phyloP scores from a whole-genome alignment of 495 filamentous ascomycete species.

The Penicillium coffeae region DNA sequence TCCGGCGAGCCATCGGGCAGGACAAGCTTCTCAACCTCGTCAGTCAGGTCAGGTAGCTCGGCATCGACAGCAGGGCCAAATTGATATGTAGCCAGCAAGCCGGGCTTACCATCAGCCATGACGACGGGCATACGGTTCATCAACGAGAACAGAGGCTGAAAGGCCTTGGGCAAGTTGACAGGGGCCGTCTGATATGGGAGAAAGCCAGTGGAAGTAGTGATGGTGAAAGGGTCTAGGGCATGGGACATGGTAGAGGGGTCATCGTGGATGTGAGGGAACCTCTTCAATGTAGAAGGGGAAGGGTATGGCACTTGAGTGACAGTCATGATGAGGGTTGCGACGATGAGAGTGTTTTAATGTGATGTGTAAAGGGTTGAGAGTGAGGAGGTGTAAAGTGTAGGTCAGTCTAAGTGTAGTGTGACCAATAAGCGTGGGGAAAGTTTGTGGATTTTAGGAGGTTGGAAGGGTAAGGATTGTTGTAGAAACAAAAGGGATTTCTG shows the following conservation, averaged over 20 bases:
- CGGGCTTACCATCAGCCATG: slow-evolving; percentile 63
- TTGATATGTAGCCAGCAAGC: slow-evolving; percentile 67
- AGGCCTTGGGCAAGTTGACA: slow-evolving; percentile 55
- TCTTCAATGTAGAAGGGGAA: slow-evolving; percentile 40
- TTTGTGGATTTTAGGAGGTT: too few species aligned
- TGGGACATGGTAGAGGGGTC: slow-evolving; percentile 57
- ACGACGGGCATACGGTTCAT: slow-evolving; percentile 71
- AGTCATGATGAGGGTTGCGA: slow-evolving; percentile 23
- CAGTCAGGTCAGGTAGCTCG: slow-evolving; percentile 71
- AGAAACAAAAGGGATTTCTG: slow-evolving; percentile 17
- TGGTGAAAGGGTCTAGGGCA: slow-evolving; percentile 69
- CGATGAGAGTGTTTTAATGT: not conserved
- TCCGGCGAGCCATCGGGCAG: slow-evolving; percentile 49
- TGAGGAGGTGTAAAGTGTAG: slow-evolving; percentile 14
- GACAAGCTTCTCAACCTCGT: slow-evolving; percentile 62
- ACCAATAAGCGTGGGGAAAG: slow-evolving; percentile 15
- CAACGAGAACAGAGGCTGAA: slow-evolving; percentile 63
- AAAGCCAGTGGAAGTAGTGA: slow-evolving; percentile 80
- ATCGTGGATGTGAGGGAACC: slow-evolving; percentile 55
- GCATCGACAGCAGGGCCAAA: slow-evolving; percentile 64
- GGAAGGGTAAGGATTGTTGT: too few species aligned
- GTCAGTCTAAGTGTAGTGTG: slow-evolving; percentile 28
- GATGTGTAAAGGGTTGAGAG: too few species aligned
- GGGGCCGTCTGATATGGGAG: slow-evolving; percentile 40
- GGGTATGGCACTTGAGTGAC: slow-evolving; percentile 28